Base-by-base conservation (phyloP, 495 filamentous ascomycete species). In the Letharia lupina region DNA sequence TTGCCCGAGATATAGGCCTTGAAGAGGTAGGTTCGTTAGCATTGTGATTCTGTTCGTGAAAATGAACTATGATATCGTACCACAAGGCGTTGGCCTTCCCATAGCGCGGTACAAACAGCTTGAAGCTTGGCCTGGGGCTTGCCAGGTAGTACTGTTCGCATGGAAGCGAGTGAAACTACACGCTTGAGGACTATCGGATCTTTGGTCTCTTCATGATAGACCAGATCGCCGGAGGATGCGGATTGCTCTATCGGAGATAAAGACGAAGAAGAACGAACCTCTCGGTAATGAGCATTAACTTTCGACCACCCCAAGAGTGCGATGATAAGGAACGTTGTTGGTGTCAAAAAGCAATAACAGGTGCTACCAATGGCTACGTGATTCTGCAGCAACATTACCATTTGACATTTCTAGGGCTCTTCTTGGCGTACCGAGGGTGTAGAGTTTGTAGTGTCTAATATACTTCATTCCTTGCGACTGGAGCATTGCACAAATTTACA, bases 1-100 rank as follows among this genome's bases (percentile, higher is more conserved):
- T 87, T 89, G 67, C 94, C 93, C 66, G 89, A 92, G 65, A 97
- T 89, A 76, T 97, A 98, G 67, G 84, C 85, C 91, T 96, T 71
- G 58, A 62, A 67, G 50, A 61, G n/a, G 18, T 65, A 50, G 58
- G 63, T 60, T 61, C 65, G 52, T 68, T 48, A 71, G 65, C 66
- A 31, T 52, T 42, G 50, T n/a, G 56, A 70, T 35, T 50, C 45
- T 28, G 50, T 42, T 31, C 61, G 35, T 13, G 31, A 6, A 62
- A 13, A 41, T 62, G 61, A 11, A 45, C 31, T 18, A 58, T 56
- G 60, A 67, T 68, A 56, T 65, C 83, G 74, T 79, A 96, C 93
- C 74, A 94, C 87, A 68, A 96, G 80, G 64, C 90, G 88, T 70
- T 84, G 81, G 68, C 83, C 84, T 71, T 90, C 82, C 93, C 93